Evolutionary conservation across 768 basidiomycete species (phyloP).

Genomic region (Mrakia frigida): DNA sequence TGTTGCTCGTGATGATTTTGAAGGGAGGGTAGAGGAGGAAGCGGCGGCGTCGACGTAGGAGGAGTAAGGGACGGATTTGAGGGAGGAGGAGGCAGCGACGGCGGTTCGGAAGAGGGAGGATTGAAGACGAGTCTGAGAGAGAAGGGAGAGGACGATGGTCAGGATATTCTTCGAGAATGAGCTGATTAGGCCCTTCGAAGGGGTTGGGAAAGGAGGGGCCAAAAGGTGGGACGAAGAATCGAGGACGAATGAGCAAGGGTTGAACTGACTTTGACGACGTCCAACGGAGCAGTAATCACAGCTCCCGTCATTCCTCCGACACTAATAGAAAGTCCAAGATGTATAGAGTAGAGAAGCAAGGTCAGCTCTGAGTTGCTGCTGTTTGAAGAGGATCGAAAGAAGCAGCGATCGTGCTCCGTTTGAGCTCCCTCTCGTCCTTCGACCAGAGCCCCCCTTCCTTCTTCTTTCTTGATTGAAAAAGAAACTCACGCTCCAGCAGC

Average conservation of each 20-base stretch:
- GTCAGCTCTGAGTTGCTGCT: not conserved
- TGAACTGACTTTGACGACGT: slow-evolving; percentile 69
- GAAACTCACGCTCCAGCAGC: slow-evolving; percentile 73
- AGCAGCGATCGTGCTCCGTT: not conserved
- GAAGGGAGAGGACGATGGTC: not conserved
- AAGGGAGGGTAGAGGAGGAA: not conserved
- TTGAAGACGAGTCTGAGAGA: slow-evolving; percentile 71
- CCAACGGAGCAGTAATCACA: slow-evolving; percentile 92
- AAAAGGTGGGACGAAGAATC: not conserved
- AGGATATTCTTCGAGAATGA: not conserved
- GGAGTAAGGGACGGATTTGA: slow-evolving; percentile 29
- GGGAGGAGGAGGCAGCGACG: slow-evolving; percentile 29
- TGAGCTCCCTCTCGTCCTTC: not conserved
- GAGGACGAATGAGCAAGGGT: slow-evolving; percentile 1
- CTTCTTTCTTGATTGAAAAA: not conserved
- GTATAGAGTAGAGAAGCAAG: not conserved
- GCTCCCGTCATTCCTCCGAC: slow-evolving; percentile 97
- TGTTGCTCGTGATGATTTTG: not conserved
- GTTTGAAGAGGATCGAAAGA: not conserved
- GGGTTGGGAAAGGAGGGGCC: not conserved
- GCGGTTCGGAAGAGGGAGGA: slow-evolving; percentile 64
- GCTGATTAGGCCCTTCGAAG: not conserved
- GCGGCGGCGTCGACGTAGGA: slow-evolving; percentile 9
- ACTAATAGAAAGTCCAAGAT: slow-evolving; percentile 48
- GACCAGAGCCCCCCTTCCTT: not conserved